Evolutionary conservation across 352 stramenopile species (phyloP), one percentile per base, ranked within the genome.

Genomic region (Pythium oligandrum): DNA sequence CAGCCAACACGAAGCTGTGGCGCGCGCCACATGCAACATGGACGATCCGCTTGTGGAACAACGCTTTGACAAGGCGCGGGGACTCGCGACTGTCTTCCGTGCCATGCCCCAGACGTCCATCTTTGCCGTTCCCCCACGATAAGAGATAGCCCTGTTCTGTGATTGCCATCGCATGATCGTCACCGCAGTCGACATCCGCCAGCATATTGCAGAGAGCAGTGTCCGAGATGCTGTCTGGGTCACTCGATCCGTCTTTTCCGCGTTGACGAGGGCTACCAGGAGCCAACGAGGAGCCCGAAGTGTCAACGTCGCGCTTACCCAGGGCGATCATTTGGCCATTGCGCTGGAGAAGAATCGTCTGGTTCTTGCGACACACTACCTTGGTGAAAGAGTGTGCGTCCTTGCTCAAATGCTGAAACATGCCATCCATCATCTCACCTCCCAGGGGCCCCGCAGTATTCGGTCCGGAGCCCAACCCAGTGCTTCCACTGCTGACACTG

Each of bases 71-170:
- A 12, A 73, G 61, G 44, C 47, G 63, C 0, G 74, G 70, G 1
- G 32, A 17, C 2, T 45, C 40, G 8, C 57, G 34, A 31, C 17
- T 63, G n/a, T 3, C 26, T 32, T 43, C 32, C 7, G 38, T 40
- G 12, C 64, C 67, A 31, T 63, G 59, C 7, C 70, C 71, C 6
- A 74, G 57, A 6, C 77, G 73, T 6, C 67, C 63, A 7, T 75
- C 61, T 3, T 57, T 52, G 6, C 67, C 68, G n/a, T 81, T 65
- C n/a, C 83, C 83, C 78, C 77, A 94, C n/a, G 73, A 75, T 36
- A 91, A 59, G 36, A 90, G 37, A 60, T 89, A 86, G 12, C 79
- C 81, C 38, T 88, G 78, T 57, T 94, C 81, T 2, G 77, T 90
- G 43, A 82, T 59, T 32, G 73, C 83, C 4, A 79, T 68, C 3